Conservation (phyloP, 257 asterid genomes). For the Salvia splendens region DNA sequence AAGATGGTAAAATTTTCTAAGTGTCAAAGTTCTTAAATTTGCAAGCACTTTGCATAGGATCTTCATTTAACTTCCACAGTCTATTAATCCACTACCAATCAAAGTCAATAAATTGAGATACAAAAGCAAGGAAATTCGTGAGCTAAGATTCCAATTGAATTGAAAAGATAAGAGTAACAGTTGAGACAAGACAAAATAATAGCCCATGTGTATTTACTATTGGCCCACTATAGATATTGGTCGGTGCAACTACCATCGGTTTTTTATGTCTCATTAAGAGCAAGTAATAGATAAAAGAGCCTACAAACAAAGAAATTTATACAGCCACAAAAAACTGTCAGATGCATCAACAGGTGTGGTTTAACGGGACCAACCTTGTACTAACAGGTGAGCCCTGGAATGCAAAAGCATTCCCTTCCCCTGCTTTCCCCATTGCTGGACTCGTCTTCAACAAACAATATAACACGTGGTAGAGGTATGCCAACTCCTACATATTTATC, state of each 20-base stretch:
- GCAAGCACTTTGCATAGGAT: not conserved
- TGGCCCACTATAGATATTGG: not conserved
- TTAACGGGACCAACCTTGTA: constrained; percentile 1
- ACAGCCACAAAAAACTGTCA: not conserved
- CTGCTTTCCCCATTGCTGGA: not conserved
- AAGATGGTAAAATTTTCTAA: not conserved
- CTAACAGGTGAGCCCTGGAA: not conserved
- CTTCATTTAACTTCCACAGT: not conserved
- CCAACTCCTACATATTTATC: constrained; percentile 4
- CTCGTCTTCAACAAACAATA: not conserved
- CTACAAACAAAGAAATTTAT: not conserved
- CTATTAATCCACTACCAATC: not conserved
- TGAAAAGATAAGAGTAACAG: not conserved
- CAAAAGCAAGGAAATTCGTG: not conserved
- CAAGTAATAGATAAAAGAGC: not conserved
- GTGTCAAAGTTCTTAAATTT: not conserved
- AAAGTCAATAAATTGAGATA: not conserved
- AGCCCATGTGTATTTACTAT: not conserved
- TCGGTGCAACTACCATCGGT: not conserved
- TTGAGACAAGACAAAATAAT: not conserved
- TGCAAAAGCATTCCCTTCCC: not conserved
- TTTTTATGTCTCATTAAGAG: too few species aligned
- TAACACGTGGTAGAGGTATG: constrained; percentile 1
- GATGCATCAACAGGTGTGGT: not conserved
- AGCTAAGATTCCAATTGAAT: not conserved